Base-by-base conservation (phyloP, 2,329 filamentous ascomycete species). In the Hypocrella siamensis region DNA sequence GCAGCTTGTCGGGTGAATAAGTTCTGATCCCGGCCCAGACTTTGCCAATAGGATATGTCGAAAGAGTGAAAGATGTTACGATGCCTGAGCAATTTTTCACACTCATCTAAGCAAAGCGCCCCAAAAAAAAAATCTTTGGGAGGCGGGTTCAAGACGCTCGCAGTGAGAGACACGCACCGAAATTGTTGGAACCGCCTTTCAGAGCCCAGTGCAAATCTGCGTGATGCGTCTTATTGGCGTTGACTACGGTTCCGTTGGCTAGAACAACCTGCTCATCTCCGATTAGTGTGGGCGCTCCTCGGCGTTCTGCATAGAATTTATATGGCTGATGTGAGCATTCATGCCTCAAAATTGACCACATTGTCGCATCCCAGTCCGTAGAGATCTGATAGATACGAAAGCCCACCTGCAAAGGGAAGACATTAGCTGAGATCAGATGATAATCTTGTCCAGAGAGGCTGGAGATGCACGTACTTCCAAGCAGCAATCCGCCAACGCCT, bases 131-230 rank as follows among this genome's bases (percentile, higher is more conserved):
- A n/a, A n/a, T n/a, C n/a, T n/a, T n/a, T n/a, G n/a, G n/a, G n/a
- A n/a, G n/a, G n/a, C n/a, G n/a, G n/a, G n/a, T n/a, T n/a, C n/a
- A n/a, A n/a, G n/a, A n/a, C n/a, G n/a, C n/a, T n/a, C 25, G 7
- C 15, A 14, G 25, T 14, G 25, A 26, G 7, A 6, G 25, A 14
- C 9, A 26, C 25, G 25, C 10, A 26, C 25, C 25, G 38, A 67
- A 74, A 29, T 62, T 72, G 21, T 65, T 67, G 3, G 67, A 65
- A 1, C 69, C 66, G 14, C 67, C 67, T 24, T 57, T 54, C 2
- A 73, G 53, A 3, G 67, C 70, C 64, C 67, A 73, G 48, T 65
- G 73, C 2, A 75, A 52, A 33, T 73, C 67, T 0, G 53, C 35
- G 19, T 71, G 21, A 55, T 15, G 60, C 40, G 3, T 45, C 46